Evolutionary conservation across 768 basidiomycete species (phyloP).

Genomic region (Boletus coccyginus): DNA sequence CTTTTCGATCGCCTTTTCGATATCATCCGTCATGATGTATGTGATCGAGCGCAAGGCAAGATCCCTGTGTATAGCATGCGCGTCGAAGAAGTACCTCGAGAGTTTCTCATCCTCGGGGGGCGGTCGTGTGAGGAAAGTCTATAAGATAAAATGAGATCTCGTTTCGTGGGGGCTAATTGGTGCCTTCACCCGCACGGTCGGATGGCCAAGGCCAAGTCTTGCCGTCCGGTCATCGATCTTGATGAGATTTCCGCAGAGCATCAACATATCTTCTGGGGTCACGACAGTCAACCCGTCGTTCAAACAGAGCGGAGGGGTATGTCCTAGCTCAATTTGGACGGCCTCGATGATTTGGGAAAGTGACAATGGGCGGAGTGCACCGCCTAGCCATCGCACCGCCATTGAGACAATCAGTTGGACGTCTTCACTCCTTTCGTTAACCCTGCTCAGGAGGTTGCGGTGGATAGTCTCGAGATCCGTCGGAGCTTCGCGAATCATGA

Average conservation of each 20-base stretch:
- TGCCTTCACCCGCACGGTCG: conserved; percentile 21
- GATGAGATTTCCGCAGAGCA: conserved; percentile 25
- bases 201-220: conserved; percentile 21
- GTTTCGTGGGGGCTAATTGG: not conserved
- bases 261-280: conserved; percentile 23
- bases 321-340: conserved; percentile 28
- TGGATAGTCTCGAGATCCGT: conserved; percentile 22
- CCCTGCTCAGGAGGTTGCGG: conserved; percentile 20
- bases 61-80: conserved; percentile 21
- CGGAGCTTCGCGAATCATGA: conserved; percentile 16
- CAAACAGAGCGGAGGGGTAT: conserved; percentile 17
- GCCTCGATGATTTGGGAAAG: conserved; percentile 28
- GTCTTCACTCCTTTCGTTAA: conserved; percentile 21
- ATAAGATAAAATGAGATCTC: not conserved
- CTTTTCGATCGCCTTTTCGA: conserved; percentile 21
- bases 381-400: conserved; percentile 23
- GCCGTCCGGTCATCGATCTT: conserved; percentile 24
- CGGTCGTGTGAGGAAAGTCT: conserved; percentile 25
- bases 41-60: conserved; percentile 30
- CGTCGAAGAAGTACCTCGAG: conserved; percentile 21
- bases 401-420: conserved; percentile 25
- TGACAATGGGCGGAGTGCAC: conserved; percentile 26
- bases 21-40: conserved; percentile 25
- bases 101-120: conserved; percentile 10
- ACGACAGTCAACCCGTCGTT: conserved; percentile 27